These are phyloP conservation scores for Botrytis hyacinthi DNA, from an alignment of 2,329 filamentous ascomycete genomes.

Conservation along the genomic window DNA sequence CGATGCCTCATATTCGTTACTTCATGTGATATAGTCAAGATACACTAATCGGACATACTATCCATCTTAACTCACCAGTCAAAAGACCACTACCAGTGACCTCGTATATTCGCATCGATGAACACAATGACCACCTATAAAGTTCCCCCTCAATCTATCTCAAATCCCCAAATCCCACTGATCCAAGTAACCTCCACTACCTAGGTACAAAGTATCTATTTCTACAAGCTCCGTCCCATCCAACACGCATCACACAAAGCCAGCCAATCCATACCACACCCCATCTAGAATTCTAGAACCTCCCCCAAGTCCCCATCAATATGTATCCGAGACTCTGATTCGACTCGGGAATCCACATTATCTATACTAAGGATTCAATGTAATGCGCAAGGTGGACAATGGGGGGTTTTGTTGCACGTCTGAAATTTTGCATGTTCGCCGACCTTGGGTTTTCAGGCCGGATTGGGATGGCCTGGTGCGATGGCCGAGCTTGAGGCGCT, in stretches of 20 bases:
- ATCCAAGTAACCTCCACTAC: neutral
- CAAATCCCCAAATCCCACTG: neutral
- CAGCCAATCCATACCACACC: neutral
- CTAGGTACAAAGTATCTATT: too few species aligned
- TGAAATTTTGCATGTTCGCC: conserved; percentile 6
- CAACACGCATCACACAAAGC: neutral
- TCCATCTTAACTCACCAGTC: neutral
- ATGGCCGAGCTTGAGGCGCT: neutral
- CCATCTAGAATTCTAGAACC: neutral
- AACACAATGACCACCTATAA: neutral
- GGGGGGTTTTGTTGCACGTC: conserved; percentile 9
- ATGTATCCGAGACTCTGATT: conserved; percentile 12
- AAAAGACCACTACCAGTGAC: neutral
- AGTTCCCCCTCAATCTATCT: neutral
- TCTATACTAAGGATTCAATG: neutral
- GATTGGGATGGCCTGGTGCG: neutral
- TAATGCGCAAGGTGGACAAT: neutral
- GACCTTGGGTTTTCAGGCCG: neutral
- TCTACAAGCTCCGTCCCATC: neutral
- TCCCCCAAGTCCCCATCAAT: neutral
- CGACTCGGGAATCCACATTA: neutral
- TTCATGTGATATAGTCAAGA: neutral
- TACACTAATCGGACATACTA: neutral
- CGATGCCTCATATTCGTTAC: neutral
- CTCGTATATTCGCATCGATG: neutral